Conservation (phyloP, 1,284 basidiomycete genomes). For the Butyriboletus pseudospeciosus region DNA sequence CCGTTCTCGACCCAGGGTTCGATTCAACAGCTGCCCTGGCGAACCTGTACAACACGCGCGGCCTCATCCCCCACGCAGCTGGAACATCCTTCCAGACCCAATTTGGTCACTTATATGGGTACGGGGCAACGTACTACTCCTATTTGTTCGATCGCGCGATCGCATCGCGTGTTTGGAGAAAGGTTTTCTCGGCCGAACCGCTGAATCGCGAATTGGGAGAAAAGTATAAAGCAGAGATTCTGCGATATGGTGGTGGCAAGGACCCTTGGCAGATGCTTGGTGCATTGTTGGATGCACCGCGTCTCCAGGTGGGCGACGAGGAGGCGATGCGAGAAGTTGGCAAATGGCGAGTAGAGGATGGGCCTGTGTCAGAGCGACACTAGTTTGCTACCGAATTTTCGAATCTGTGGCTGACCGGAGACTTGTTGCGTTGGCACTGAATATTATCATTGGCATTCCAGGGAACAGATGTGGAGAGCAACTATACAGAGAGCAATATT, state of each 20-base stretch:
- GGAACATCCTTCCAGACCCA: constrained; percentile 92
- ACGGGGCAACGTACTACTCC: constrained; percentile 96
- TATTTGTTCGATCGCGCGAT: constrained; percentile 97
- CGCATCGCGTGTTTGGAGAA: constrained; percentile 82
- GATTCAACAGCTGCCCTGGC: constrained; percentile 69
- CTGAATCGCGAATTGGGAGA: constrained; percentile 68
- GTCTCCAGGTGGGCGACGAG: constrained; percentile 65
- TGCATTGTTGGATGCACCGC: constrained; percentile 62
- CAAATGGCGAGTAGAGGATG: constrained; percentile 76
- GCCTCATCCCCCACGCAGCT: constrained; percentile 75
- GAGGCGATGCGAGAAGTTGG: constrained; percentile 88
- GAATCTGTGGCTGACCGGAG: background rate
- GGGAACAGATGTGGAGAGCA: background rate
- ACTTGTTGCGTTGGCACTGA: background rate
- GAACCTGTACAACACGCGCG: constrained; percentile 62
- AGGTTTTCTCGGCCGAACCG: constrained; percentile 67
- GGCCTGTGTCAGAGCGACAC: constrained; percentile 50
- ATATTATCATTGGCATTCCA: background rate
- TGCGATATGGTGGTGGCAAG: constrained; percentile 82
- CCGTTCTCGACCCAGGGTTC: constrained; percentile 53
- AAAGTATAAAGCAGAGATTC: constrained; percentile 70
- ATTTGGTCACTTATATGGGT: constrained; percentile 94
- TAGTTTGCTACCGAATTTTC: constrained; percentile 18
- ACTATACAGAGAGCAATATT: background rate
- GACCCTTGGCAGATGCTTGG: constrained; percentile 95